These are phyloP conservation scores for Cyclotella atomus DNA, from an alignment of 108 stramenopile genomes.

Conservation along the genomic window DNA sequence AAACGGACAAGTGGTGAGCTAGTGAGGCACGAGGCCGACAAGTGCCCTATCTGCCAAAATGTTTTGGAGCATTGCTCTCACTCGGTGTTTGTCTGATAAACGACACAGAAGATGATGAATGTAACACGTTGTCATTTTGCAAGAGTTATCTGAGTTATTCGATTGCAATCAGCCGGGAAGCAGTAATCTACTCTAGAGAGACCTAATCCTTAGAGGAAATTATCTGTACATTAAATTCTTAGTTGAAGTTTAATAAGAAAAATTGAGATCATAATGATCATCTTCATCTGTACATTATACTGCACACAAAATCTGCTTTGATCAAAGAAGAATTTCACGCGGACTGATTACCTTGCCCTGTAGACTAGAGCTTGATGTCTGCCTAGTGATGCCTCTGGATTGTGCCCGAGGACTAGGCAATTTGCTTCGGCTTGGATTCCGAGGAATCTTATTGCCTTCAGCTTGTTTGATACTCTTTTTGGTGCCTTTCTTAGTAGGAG, in stretches of 20 bases:
- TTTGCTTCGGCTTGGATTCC: not conserved
- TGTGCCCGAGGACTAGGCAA: not conserved
- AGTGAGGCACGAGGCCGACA: conserved; percentile 71
- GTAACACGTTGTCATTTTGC: too few relatives aligned
- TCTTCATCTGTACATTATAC: too few relatives aligned
- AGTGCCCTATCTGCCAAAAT: conserved; percentile 61
- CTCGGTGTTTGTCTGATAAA: too few relatives aligned
- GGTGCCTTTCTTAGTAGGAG: not conserved
- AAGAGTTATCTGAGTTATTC: too few relatives aligned
- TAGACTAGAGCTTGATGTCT: not conserved
- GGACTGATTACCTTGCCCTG: not conserved
- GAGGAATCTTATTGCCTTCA: not conserved
- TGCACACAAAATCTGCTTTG: too few relatives aligned
- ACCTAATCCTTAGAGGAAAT: too few relatives aligned
- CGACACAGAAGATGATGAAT: too few relatives aligned
- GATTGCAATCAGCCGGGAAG: too few relatives aligned
- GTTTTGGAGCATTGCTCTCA: conserved; percentile 1
- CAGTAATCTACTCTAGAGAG: too few relatives aligned
- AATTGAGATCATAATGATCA: too few relatives aligned
- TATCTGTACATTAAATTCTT: too few relatives aligned
- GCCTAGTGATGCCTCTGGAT: not conserved
- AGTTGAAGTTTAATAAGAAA: too few relatives aligned
- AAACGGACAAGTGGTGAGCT: conserved; percentile 67
- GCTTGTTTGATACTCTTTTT: not conserved
- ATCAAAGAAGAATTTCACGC: not conserved